Base-by-base conservation (phyloP, 2,329 filamentous ascomycete genomes). In the Colletotrichum neosansevieriae region DNA sequence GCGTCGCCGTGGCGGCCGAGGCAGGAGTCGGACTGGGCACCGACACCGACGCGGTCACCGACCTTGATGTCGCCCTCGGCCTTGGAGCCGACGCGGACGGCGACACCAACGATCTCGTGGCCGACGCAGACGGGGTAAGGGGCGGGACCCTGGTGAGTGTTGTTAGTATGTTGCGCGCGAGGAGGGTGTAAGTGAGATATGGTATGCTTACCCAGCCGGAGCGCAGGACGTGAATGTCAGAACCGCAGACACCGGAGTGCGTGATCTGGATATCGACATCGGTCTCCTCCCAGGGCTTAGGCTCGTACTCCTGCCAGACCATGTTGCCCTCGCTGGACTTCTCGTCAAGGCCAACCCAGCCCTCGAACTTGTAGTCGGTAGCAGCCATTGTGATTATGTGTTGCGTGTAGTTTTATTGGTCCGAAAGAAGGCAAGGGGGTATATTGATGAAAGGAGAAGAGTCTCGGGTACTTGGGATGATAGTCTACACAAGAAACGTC, bases 171-270 rank as follows among this genome's bases (percentile, higher is more conserved):
- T 9, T 21, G 42, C 12, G 13, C 19, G 17, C 15, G 38, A 66
- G 17, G 13, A 67, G 11, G 59, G 11, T 36, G 24, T n/a, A 10
- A 32, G 17, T 24, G 29, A 36, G 24, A 49, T 24, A 49, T 24
- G 24, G 38, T 58, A 6, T 50, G 73, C 78, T 63, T 74, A 80
- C 79, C 85, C 85, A 88, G 58, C 84, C 88, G 2, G 84, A 86
- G 42, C 84, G 81, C 6, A 91, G 80, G 2, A 81, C 85, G 77
- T 91, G 88, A 34, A 90, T 57, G 70, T 91, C 89, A 1, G 84
- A 85, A 62, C 88, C 89, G 75, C 89, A 92, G 71, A 92, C 85
- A 70, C 89, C 89, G 74, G 88, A 91, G 79, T 91, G 88, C 3
- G 87, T 86, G 71, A 92, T 80, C 74, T 86, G 82, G 73, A 92